Base-by-base conservation (phyloP, 1,139 yeast genomes). In the Candida labiduridarum region DNA sequence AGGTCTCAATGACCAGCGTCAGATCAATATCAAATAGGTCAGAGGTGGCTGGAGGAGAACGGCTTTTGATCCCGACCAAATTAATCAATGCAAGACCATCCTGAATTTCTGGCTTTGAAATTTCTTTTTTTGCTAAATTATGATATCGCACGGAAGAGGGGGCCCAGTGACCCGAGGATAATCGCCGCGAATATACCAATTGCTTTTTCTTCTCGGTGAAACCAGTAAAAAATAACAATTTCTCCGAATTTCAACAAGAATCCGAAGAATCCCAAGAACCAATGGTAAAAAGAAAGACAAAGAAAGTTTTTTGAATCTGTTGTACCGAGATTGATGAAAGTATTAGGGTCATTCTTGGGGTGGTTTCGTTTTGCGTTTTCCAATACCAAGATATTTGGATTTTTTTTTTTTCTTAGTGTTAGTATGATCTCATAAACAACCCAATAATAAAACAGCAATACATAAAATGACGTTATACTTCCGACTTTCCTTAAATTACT, bases 401-500 rank as follows among this genome's bases (percentile, higher is more conserved):
- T 25, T 7, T 25, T 12, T 11, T 31, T 31, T 31, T 31, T 16
- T 34, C 16, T 34, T n/a, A 14, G 12, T n/a, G 10, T 36, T 4
- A 18, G n/a, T 12, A 38, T 38, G 41, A 38, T 38, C 41, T 38
- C 41, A 22, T 38, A 16, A 18, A 19, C n/a, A 7, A n/a, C 35
- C 15, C 9, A n/a, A 6, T 14, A 33, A 25, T 35, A n/a, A 35
- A 3, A 11, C n/a, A 38, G 15, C 41, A 38, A 38, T 38, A 22
- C 41, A 38, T 38, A 11, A 22, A 19, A 38, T n/a, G 16, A 38
- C 41, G 30, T 22, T 22, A 25, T 38, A 38, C 6, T 14, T 38
- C 31, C 41, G 31, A 38, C 31, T 38, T 38, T 38, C 41, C 41
- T 38, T 19, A 38, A 38, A 22, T 22, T 38, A 38, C 41, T 22